Conservation (phyloP, 164 flowering plant species). For the Nelumbo lutea region DNA sequence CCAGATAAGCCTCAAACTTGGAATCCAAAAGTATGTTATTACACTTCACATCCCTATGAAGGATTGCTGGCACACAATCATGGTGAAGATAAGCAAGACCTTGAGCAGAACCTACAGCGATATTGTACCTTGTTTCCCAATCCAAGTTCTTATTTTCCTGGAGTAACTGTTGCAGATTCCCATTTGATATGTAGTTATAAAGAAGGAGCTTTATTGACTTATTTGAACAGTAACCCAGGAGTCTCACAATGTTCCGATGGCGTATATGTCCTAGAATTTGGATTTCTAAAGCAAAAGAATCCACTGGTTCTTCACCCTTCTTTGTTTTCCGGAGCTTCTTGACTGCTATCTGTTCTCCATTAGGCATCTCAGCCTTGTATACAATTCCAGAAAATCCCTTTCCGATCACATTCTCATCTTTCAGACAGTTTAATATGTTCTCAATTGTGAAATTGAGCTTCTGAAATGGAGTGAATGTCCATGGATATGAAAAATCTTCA, state of each 20-base stretch:
- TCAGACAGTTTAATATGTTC: slow-evolving; percentile 71
- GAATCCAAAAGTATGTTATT: slow-evolving; percentile 76
- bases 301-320: slow-evolving; percentile 52
- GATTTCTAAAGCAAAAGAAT: slow-evolving; percentile 68
- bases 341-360: slow-evolving; percentile 82
- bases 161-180: slow-evolving; percentile 62
- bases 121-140: slow-evolving; percentile 81
- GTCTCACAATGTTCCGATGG: slow-evolving; percentile 72
- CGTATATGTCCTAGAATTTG: slow-evolving; percentile 74
- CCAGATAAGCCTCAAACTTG: slow-evolving; percentile 63
- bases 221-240: slow-evolving; percentile 69
- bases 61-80: slow-evolving; percentile 72
- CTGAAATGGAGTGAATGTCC: slow-evolving; percentile 95
- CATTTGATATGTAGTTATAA: slow-evolving; percentile 63
- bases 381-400: slow-evolving; percentile 95
- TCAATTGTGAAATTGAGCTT: slow-evolving; percentile 71
- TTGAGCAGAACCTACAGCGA: slow-evolving; percentile 73
- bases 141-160: slow-evolving; percentile 58
- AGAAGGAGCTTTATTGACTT: slow-evolving; percentile 60
- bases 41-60: slow-evolving; percentile 81
- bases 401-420: slow-evolving; percentile 80
- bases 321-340: slow-evolving; percentile 88
- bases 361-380: slow-evolving; percentile 85
- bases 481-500: slow-evolving; percentile 94
- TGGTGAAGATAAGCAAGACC: slow-evolving; percentile 85